Percentiles rank a stretch among this genome's conserved stretches.
Conservation (phyloP, 305 asterid species). For the Fraxinus greggii region DNA sequence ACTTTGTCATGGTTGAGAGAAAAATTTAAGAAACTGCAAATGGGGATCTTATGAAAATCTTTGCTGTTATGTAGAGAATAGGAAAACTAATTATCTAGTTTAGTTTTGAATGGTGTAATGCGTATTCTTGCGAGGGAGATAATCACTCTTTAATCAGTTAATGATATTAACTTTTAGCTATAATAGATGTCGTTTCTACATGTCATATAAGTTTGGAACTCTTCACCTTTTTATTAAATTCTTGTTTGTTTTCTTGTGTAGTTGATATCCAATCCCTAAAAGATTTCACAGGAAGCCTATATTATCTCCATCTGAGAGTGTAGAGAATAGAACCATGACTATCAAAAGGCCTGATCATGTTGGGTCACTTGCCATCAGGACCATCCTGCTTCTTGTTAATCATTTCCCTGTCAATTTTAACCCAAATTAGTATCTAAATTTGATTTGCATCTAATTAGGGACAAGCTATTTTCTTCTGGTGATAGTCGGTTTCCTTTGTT, state of each 20-base stretch:
- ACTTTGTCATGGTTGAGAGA: not conserved
- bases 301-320: not conserved
- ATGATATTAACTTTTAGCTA: not conserved
- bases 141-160: not conserved
- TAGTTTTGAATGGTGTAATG: not conserved
- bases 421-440: conserved; percentile 33
- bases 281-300: conserved; percentile 22
- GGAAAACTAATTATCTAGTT: not conserved
- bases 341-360: conserved; percentile 52
- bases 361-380: conserved; percentile 38
- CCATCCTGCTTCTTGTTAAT: conserved; percentile 47
- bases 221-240: not conserved
- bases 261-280: conserved; percentile 29
- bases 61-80: not conserved
- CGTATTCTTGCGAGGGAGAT: not conserved
- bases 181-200: not conserved
- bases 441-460: conserved; percentile 41
- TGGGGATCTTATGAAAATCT: not conserved
- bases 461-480: conserved; percentile 35
- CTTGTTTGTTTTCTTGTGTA: conserved; percentile 22
- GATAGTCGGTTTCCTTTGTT: conserved; percentile 24
- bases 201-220: not conserved
- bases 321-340: conserved; percentile 36
- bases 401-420: conserved; percentile 56
- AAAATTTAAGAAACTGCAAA: not conserved